A percentile compares a stretch with the other conserved stretches of the same genome.
Evolutionary conservation across 805 yeast genomes (phyloP).

Genomic region (Hanseniaspora lachancei): DNA sequence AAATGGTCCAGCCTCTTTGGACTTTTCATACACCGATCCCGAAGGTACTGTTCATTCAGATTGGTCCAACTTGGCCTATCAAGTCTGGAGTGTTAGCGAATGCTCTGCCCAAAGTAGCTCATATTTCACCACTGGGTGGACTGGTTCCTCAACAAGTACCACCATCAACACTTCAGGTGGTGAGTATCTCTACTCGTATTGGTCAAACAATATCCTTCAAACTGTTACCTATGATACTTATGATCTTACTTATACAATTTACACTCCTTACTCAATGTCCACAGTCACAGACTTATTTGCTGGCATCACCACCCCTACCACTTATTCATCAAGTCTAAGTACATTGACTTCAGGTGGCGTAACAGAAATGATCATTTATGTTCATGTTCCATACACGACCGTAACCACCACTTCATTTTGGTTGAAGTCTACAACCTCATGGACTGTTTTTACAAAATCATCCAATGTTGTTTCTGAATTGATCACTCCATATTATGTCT

Average conservation of each 20-base stretch:
- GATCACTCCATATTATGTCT: neutral
- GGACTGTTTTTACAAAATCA: neutral
- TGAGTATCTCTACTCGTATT: neutral
- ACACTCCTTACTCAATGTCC: constrained; percentile 11
- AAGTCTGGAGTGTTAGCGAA: constrained; percentile 10
- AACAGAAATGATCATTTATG: constrained; percentile 12
- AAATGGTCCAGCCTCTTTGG: constrained; percentile 15
- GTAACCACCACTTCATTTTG: constrained; percentile 3
- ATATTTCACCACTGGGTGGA: constrained; percentile 14
- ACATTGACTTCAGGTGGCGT: constrained; percentile 10
- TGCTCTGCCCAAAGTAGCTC: neutral
- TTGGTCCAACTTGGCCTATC: constrained; percentile 17
- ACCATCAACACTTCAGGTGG: neutral
- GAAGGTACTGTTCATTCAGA: constrained; percentile 15
- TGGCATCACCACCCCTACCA: neutral
- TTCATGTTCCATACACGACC: constrained; percentile 8
- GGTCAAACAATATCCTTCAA: neutral
- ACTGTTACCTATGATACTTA: neutral
- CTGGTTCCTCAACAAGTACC: constrained; percentile 12
- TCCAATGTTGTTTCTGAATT: constrained; percentile 2
- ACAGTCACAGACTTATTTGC: neutral
- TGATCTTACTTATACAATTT: constrained; percentile 1
- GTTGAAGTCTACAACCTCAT: neutral
- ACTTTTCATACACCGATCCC: constrained; percentile 18
- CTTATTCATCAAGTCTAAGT: constrained; percentile 1